A percentile compares a stretch with the other conserved stretches of the same genome.
These are phyloP conservation scores for Fomitopsis pinicola DNA, from an alignment of 1,284 basidiomycete species.

Conservation along the genomic window DNA sequence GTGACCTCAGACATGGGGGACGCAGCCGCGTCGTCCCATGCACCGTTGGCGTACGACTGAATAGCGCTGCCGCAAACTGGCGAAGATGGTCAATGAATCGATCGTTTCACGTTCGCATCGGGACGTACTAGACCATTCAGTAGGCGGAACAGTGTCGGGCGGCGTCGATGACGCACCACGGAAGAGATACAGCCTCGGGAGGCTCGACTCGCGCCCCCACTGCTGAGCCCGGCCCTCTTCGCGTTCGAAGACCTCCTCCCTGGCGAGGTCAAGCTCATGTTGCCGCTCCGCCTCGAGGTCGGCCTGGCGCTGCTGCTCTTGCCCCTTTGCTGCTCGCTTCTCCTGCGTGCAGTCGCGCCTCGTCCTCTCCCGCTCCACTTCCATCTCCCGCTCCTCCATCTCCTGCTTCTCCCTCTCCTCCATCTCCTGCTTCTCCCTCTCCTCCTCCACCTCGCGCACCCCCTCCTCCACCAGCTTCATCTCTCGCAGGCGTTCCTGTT, in stretches of 20 bases:
- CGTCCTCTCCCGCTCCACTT: conserved; percentile 14
- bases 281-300: conserved; percentile 15
- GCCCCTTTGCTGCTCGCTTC: conserved; percentile 20
- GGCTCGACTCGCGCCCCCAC: conserved; percentile 5
- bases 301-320: conserved; percentile 12
- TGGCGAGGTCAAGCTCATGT: conserved; percentile 19
- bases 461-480: conserved; percentile 46
- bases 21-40: conserved; percentile 13
- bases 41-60: conserved; percentile 21
- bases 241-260: conserved; percentile 13
- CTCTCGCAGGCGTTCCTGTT: conserved; percentile 50
- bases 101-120: background rate
- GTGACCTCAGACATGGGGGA: conserved; percentile 11
- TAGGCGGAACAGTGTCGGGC: conserved; percentile 13
- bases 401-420: conserved; percentile 40
- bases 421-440: conserved; percentile 56
- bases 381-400: no score
- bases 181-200: conserved; percentile 16
- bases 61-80: conserved; percentile 17
- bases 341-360: conserved; percentile 8
- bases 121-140: conserved; percentile 23
- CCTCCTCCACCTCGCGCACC: conserved; percentile 22
- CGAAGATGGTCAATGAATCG: background rate
- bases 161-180: conserved; percentile 15
- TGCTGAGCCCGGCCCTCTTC: conserved; percentile 8